Evolutionary conservation across 106 monocot genomes (phyloP).

Genomic region (Apostasia shenzhenica): DNA sequence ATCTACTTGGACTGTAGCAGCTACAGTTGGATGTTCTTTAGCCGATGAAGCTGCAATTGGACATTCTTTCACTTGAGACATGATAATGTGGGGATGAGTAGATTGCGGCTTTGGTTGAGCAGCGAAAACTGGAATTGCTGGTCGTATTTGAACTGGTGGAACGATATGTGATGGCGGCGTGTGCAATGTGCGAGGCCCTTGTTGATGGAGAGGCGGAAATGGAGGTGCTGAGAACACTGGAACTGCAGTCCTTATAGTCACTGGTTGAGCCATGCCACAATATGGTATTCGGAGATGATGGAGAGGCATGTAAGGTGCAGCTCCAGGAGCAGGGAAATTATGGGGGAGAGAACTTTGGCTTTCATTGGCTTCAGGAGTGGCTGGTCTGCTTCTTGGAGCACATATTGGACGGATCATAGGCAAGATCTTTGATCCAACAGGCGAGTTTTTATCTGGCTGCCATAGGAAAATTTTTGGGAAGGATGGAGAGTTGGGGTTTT

Average conservation of each 20-base stretch:
- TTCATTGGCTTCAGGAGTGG: conserved; percentile 24
- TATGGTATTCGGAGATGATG: conserved; percentile 39
- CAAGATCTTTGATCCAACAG: conserved; percentile 63
- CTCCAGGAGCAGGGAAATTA: conserved; percentile 68
- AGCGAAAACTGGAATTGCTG: conserved; percentile 53
- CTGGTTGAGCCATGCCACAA: conserved; percentile 66
- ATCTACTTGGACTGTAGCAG: too few species aligned
- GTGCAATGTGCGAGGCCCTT: conserved; percentile 21
- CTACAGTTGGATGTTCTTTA: too few species aligned
- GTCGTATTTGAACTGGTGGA: conserved; percentile 66
- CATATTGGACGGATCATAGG: conserved; percentile 60
- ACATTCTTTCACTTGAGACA: conserved; percentile 14
- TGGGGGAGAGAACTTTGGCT: conserved; percentile 14
- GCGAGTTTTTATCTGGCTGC: conserved; percentile 24
- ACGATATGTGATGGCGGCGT: conserved; percentile 39
- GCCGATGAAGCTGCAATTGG: too few species aligned
- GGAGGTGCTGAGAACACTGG: conserved; percentile 83
- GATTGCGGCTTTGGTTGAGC: conserved; percentile 15
- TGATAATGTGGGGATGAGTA: too few species aligned
- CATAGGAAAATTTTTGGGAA: conserved; percentile 69
- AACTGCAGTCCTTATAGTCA: conserved; percentile 73
- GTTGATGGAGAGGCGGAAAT: conserved; percentile 25
- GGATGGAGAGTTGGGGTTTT: conserved; percentile 45
- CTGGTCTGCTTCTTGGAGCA: conserved; percentile 21
- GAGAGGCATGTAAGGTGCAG: conserved; percentile 61